Base-by-base conservation (phyloP, 164 flowering plant genomes). In the Nelumbo lutea region DNA sequence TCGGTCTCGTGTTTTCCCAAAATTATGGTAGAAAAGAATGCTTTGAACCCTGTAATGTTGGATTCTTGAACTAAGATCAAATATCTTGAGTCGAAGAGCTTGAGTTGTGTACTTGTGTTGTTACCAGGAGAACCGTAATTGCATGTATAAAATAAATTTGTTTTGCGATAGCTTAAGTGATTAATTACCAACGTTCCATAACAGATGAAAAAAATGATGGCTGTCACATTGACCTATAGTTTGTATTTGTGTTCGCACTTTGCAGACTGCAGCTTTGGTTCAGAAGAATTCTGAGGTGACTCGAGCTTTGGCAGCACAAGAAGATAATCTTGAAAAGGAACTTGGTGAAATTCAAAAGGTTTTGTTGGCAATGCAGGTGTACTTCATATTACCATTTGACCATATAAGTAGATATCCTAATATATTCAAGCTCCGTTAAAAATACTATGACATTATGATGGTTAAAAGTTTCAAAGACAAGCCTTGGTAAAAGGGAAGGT, bases 291-390 rank as follows among this genome's bases (percentile, higher is more conserved):
- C 98, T 2, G 99, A 93, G 84, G 97, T 85, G 40, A 88, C 96
- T 47, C 83, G 91, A 74, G 90, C 87, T 59, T 79, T 96, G 72
- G 93, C 97, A 66, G 75, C 66, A 57, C 96, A 84, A 71, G 89
- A 82, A 77, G 95, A 86, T 59, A 81, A 76, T 71, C 81, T 96
- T 59, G 98, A 93, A 75, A 90, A 84, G 82, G 99, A 96, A 78
- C 91, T 96, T 72, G 87, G 86, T 63, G 99, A 93, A 83, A 84
- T 93, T 79, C 99, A 96, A 61, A 89, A 84, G 76, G 93, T 90
- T 78, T 78, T 96, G 80, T 79, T 93, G 70, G 95, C 95, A 66
- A 93, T 96, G 98, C 99, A 96, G 89, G 99, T 90, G 65, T 71
- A 63, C 75, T 40, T 41, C 46, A 68, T 45, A 59, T 38, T 41